phyloP scores from a whole-genome alignment of 2,329 filamentous ascomycete species.

The Triangularia setosa region DNA sequence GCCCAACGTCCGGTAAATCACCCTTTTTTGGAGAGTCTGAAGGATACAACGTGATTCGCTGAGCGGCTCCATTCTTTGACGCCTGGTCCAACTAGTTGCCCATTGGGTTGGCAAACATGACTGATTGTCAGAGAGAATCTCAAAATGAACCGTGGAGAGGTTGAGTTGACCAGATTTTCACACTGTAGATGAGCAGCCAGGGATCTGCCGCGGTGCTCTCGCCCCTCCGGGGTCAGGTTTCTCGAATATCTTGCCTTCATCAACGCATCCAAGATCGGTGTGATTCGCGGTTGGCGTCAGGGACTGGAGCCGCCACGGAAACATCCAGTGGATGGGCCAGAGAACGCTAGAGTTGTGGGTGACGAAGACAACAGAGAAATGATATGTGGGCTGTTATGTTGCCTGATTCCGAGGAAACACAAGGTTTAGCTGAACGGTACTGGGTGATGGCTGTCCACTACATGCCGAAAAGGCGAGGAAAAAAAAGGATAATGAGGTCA shows the following conservation, averaged over 20 bases:
- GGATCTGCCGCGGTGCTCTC: background rate
- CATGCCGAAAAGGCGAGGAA: background rate
- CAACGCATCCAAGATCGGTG: background rate
- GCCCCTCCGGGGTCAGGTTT: background rate
- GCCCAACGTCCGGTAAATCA: background rate
- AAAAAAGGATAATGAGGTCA: background rate
- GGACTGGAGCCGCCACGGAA: background rate
- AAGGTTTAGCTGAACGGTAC: background rate
- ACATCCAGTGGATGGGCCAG: background rate
- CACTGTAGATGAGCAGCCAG: background rate
- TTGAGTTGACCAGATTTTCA: background rate
- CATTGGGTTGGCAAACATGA: background rate
- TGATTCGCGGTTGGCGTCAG: background rate
- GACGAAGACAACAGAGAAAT: background rate
- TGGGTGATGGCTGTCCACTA: background rate
- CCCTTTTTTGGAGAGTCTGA: background rate
- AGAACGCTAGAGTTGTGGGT: background rate
- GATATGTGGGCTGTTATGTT: background rate
- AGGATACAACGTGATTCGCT: background rate
- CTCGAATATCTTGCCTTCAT: background rate
- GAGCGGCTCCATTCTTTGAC: background rate
- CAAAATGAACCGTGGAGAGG: background rate
- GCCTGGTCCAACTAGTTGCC: background rate
- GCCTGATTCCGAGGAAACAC: background rate
- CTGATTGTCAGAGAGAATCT: background rate